Evolutionary conservation across 192 early-diverging fungal species (phyloP).

Genomic region (Coemansia biformis): DNA sequence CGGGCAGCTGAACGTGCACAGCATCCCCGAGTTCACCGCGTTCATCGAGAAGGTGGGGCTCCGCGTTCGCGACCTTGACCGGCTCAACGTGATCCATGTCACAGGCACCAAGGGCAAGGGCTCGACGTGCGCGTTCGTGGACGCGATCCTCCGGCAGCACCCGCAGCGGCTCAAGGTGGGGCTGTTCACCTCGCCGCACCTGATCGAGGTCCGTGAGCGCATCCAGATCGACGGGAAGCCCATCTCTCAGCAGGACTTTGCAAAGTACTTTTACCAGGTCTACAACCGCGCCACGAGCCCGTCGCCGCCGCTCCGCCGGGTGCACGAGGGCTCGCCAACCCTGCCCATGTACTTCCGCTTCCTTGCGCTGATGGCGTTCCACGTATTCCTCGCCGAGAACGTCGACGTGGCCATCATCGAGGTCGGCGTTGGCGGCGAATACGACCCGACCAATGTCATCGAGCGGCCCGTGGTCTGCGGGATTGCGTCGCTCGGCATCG

Average conservation of each 20-base stretch:
- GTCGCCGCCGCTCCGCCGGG: constrained; percentile 20
- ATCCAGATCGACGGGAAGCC: constrained; percentile 88
- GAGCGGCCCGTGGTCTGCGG: constrained; percentile 70
- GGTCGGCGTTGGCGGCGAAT: constrained; percentile 80
- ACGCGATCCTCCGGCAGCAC: constrained; percentile 65
- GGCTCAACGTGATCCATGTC: constrained; percentile 71
- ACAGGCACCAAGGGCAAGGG: constrained; percentile 88
- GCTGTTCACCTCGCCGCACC: constrained; percentile 89
- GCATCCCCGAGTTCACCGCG: constrained; percentile 31
- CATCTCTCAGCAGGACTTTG: constrained; percentile 65
- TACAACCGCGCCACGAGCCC: constrained; percentile 64
- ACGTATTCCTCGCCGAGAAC: constrained; percentile 75
- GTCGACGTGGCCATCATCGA: constrained; percentile 79
- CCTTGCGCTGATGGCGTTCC: constrained; percentile 85
- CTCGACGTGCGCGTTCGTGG: constrained; percentile 74
- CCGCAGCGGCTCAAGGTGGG: constrained; percentile 53
- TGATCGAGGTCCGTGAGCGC: constrained; percentile 86
- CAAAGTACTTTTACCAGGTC: constrained; percentile 82
- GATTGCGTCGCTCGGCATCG: constrained; percentile 72
- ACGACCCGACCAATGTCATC: constrained; percentile 78
- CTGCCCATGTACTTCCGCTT: constrained; percentile 84
- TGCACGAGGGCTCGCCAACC: constrained; percentile 12
- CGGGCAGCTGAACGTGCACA: constrained; percentile 23
- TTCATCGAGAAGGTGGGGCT: constrained; percentile 29
- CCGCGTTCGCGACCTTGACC: constrained; percentile 62